Percentiles rank a stretch among this genome's conserved stretches.
Evolutionary conservation across 495 filamentous ascomycete genomes (phyloP).

Genomic region (Tuber indicum): DNA sequence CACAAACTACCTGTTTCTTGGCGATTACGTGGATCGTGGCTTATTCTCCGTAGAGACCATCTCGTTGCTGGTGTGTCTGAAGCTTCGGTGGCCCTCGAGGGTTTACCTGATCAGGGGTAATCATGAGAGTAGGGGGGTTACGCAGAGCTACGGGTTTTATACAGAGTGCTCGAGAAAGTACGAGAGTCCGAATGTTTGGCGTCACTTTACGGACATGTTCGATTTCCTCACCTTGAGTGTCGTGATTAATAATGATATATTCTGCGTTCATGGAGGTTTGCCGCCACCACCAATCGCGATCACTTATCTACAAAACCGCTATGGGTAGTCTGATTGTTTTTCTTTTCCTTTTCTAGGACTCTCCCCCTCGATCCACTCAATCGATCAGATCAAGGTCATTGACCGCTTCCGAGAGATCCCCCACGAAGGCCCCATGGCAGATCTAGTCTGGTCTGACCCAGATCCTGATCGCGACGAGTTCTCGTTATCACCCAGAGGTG

Average conservation of each 20-base stretch:
- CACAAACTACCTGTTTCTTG: conserved; percentile 95
- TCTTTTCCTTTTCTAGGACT: conserved; percentile 52
- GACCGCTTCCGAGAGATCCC: conserved; percentile 97
- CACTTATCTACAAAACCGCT: background rate
- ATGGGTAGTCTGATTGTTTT: conserved; percentile 9
- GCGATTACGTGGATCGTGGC: conserved; percentile 95
- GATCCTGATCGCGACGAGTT: conserved; percentile 95
- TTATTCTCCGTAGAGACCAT: conserved; percentile 97
- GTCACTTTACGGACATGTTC: conserved; percentile 99
- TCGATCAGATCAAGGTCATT: conserved; percentile 99
- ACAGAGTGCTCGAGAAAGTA: conserved; percentile 97
- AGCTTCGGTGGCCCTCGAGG: conserved; percentile 83
- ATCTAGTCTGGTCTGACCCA: conserved; percentile 95
- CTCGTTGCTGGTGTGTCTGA: conserved; percentile 88
- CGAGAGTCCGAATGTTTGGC: conserved; percentile 96
- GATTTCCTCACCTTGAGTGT: conserved; percentile 94
- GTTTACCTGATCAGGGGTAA: conserved; percentile 93
- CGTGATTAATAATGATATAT: conserved; percentile 97
- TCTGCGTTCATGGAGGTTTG: conserved; percentile 87
- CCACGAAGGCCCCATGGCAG: conserved; percentile 98
- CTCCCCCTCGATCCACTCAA: conserved; percentile 91
- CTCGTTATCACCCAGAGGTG: conserved; percentile 83
- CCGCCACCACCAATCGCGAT: background rate
- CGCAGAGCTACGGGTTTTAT: conserved; percentile 98
- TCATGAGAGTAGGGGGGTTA: conserved; percentile 94